Evolutionary conservation across 148 eudicot genomes (phyloP), one percentile per base, ranked within the genome.

Genomic region (Camellia japonica): DNA sequence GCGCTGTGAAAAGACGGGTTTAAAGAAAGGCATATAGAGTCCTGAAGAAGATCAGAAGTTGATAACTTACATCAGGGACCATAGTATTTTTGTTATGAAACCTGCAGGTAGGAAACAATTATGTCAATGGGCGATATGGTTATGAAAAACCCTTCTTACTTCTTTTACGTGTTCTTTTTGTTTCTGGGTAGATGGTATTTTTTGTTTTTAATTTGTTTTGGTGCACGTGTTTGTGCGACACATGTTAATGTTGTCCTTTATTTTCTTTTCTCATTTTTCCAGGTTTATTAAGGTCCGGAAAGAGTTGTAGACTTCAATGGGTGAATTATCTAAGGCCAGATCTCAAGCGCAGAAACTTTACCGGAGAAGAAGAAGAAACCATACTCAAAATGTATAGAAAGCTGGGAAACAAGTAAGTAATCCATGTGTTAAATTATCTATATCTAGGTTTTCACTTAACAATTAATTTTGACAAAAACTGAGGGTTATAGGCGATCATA

Each of bases 11-110:
- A 56, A 72, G 15, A 49, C n/a, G 52, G 68, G 78, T 23, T 4
- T 85, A 10, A 81, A 83, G 79, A 87, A 80, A 73, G 85, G 87
- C 3, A 59, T 83, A 20, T 87, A 87, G 89, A 84, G 81, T 41
- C 74, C 63, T 41, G 87, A 87, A 47, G 89, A 87, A 77, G 89
- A 87, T 58, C 43, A 71, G 58, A 84, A 79, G 70, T 69, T 87
- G 46, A 74, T 46, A 23, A 23, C 46, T 77, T 87, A 87, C 71
- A 77, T 87, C 4, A 76, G 15, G 4, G 20, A n/a, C n/a, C n/a
- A n/a, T n/a, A n/a, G n/a, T n/a, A n/a, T n/a, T n/a, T n/a, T n/a
- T n/a, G n/a, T n/a, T n/a, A n/a, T n/a, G 78, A 68, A 5, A 80
- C 68, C 51, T 56, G 87, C 89, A 5, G 89, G 89, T 86, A 67